Evolutionary conservation across 768 basidiomycete genomes (phyloP), one percentile per base, ranked within the genome.

Genomic region (Pisolithus orientalis): DNA sequence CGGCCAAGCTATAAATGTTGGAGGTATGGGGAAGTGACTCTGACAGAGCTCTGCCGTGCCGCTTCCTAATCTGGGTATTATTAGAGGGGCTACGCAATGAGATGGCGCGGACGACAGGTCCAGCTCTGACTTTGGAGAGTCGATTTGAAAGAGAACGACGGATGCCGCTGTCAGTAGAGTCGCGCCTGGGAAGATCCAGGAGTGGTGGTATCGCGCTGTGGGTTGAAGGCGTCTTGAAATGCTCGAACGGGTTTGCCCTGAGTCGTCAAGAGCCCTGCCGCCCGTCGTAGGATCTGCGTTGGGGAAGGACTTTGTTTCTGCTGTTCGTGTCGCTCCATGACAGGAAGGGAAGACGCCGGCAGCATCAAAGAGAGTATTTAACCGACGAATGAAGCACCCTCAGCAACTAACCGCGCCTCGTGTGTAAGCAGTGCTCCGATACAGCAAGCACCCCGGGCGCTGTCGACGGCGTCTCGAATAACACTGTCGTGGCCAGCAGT

Each of bases 141-240:
- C 67, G 65, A 31, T 65, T 61, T n/a, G 68, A 66, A 46, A 76
- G 62, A 11, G 74, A 70, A 31, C 65, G 58, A 10, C 65, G 62
- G 10, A 71, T 53, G 40, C 52, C 59, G 52, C 39, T 49, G 14
- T 57, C 47, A 3, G 39, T 53, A 25, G 47, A 13, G 38, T 16
- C 45, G 42, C 17, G 38, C 29, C 29, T 34, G 13, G 6, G 2
- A 39, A 46, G 53, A 49, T 14, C 31, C 44, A 29, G 44, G 9
- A 16, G 44, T 6, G n/a, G 44, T 16, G n/a, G 44, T 27, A 29
- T 31, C n/a, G 1, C 5, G 28, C n/a, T 25, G 27, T 16, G 13
- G 44, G 8, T 17, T 17, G 44, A 53, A 17, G 17, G 44, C 47
- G 24, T 61, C 57, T 34, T 27, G 39, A 32, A 46, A 21, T 27